phyloP scores from a whole-genome alignment of 225 moss, liverwort and hornwort genomes.

The Rhytidiadelphus loreus region DNA sequence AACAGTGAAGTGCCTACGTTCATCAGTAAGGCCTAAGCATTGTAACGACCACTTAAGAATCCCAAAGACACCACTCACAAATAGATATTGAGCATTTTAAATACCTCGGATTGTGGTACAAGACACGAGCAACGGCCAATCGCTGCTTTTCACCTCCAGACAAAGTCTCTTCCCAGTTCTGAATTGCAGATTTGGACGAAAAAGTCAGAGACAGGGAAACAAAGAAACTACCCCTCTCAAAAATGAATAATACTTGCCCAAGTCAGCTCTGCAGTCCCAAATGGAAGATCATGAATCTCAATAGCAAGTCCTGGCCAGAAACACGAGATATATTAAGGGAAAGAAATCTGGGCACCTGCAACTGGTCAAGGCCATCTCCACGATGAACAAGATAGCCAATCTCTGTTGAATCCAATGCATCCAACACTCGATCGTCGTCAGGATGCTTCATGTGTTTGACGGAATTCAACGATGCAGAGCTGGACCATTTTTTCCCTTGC shows the following conservation, averaged over 20 bases:
- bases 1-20: neutral
- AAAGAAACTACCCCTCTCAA: neutral
- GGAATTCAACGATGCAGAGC: constrained; percentile 26
- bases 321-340: neutral
- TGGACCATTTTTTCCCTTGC: constrained; percentile 41
- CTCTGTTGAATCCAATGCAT: constrained; percentile 41
- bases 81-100: neutral
- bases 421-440: constrained; percentile 41
- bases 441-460: constrained; percentile 41
- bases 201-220: neutral
- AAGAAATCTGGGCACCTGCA: constrained; percentile 25
- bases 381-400: constrained; percentile 48
- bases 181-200: neutral
- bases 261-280: neutral
- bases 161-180: constrained; percentile 60
- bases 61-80: neutral
- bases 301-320: neutral
- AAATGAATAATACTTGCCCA: neutral
- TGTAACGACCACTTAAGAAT: neutral
- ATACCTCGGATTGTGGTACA: constrained; percentile 48
- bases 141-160: constrained; percentile 56
- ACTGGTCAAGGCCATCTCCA: constrained; percentile 53
- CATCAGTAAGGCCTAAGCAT: neutral
- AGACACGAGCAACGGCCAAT: constrained; percentile 42
- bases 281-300: neutral